Evolutionary conservation across 306 rosid genomes (phyloP).

Genomic region (Quercus robur): DNA sequence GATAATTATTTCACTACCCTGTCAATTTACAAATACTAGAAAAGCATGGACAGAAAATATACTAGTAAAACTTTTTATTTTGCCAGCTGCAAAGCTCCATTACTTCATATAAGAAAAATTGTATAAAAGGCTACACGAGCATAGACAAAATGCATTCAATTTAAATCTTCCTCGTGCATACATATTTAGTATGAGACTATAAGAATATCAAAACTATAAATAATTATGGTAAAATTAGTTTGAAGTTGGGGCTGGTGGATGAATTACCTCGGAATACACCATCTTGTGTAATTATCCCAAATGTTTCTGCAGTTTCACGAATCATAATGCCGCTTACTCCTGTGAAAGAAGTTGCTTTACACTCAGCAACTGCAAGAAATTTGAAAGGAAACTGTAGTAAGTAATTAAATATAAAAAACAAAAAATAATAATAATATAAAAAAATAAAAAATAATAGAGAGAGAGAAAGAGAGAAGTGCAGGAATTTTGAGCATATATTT

Average conservation of each 20-base stretch:
- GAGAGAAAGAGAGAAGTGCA: not conserved
- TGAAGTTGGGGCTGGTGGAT: conserved; percentile 5
- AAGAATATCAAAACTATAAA: not conserved
- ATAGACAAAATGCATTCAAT: not conserved
- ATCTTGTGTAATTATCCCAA: conserved; percentile 69
- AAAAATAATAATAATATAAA: not conserved
- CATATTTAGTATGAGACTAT: not conserved
- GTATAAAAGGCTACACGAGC: not conserved
- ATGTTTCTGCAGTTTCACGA: conserved; percentile 80
- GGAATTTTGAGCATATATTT: not conserved
- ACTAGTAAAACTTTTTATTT: not conserved
- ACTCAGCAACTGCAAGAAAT: conserved; percentile 64
- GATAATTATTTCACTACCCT: not conserved
- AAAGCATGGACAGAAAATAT: not conserved
- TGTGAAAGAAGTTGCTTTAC: conserved; percentile 51
- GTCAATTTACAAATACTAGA: not conserved
- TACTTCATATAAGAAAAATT: not conserved
- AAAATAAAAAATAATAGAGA: no score
- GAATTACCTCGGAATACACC: conserved; percentile 58
- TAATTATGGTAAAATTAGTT: conserved; percentile 5
- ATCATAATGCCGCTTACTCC: conserved; percentile 75
- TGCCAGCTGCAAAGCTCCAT: not conserved
- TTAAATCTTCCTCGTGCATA: not conserved
- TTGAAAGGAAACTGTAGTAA: conserved; percentile 6
- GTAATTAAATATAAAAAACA: not conserved